Evolutionary conservation across 495 filamentous ascomycete genomes (phyloP).

Genomic region (Articulospora tetracladia): DNA sequence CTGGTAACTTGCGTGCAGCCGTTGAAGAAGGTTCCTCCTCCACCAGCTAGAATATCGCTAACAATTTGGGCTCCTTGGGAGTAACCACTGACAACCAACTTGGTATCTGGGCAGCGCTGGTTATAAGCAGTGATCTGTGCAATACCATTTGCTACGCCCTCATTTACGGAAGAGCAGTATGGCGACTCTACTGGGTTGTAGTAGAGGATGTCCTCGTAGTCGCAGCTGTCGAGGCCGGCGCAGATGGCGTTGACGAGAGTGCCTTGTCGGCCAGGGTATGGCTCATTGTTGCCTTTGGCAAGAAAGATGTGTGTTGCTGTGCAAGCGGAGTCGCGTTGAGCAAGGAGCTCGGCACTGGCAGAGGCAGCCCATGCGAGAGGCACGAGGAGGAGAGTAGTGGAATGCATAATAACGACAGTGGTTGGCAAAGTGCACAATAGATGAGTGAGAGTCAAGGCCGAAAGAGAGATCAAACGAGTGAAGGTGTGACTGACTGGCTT

Average conservation of each 20-base stretch:
- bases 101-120: slow-evolving; percentile 23
- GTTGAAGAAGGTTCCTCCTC: slow-evolving; percentile 15
- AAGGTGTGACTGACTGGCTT: background rate
- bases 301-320: slow-evolving; percentile 27
- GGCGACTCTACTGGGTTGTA: slow-evolving; percentile 14
- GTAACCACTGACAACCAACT: slow-evolving; percentile 28
- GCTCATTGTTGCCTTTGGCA: slow-evolving; percentile 27
- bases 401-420: background rate
- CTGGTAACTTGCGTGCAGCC: background rate
- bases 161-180: slow-evolving; percentile 25
- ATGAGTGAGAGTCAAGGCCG: background rate
- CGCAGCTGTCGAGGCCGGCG: slow-evolving; percentile 23
- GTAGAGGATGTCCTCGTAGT: slow-evolving; percentile 29
- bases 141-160: slow-evolving; percentile 17
- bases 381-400: background rate
- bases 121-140: slow-evolving; percentile 24
- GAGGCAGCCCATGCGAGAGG: background rate
- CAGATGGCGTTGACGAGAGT: slow-evolving; percentile 23
- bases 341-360: background rate
- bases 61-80: slow-evolving; percentile 7
- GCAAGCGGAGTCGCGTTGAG: slow-evolving; percentile 12
- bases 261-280: slow-evolving; percentile 26
- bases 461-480: background rate
- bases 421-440: background rate
- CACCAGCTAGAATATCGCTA: slow-evolving; percentile 3